Evolutionary conservation across 2,329 filamentous ascomycete species (phyloP).

Genomic region (Thyridium curvatum): DNA sequence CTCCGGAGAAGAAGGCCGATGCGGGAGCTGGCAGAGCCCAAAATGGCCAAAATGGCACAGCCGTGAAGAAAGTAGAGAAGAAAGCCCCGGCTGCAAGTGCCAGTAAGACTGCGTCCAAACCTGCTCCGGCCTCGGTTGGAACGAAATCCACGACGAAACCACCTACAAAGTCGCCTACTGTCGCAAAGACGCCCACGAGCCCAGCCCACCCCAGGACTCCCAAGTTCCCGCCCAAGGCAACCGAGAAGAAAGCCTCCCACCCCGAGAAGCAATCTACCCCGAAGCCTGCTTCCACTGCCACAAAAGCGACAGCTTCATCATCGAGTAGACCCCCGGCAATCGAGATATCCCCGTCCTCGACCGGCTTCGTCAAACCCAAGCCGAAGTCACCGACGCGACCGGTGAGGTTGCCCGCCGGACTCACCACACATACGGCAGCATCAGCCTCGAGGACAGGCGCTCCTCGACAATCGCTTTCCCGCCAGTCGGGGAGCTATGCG

Average conservation of each 20-base stretch:
- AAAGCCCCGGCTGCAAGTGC: constrained; percentile 1
- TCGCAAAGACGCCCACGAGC: constrained; percentile 30
- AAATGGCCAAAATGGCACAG: no score
- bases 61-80: constrained; percentile 2
- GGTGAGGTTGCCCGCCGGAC: constrained; percentile 57
- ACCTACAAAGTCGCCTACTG: constrained; percentile 26
- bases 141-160: constrained; percentile 24
- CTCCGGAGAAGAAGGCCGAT: no score
- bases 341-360: constrained; percentile 26
- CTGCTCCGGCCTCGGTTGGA: constrained; percentile 18
- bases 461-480: constrained; percentile 32
- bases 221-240: constrained; percentile 19
- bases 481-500: constrained; percentile 29
- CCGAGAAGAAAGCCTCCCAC: constrained; percentile 27
- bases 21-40: no score
- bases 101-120: constrained; percentile 16
- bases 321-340: constrained; percentile 37
- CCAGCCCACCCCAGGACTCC: constrained; percentile 19
- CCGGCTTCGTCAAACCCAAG: constrained; percentile 50
- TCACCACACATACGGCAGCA: constrained; percentile 64
- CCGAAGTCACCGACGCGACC: constrained; percentile 65
- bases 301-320: constrained; percentile 24
- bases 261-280: constrained; percentile 23
- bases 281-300: constrained; percentile 14
- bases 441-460: constrained; percentile 54